Base-by-base conservation (phyloP, 306 rosid genomes). In the Corylus americana region DNA sequence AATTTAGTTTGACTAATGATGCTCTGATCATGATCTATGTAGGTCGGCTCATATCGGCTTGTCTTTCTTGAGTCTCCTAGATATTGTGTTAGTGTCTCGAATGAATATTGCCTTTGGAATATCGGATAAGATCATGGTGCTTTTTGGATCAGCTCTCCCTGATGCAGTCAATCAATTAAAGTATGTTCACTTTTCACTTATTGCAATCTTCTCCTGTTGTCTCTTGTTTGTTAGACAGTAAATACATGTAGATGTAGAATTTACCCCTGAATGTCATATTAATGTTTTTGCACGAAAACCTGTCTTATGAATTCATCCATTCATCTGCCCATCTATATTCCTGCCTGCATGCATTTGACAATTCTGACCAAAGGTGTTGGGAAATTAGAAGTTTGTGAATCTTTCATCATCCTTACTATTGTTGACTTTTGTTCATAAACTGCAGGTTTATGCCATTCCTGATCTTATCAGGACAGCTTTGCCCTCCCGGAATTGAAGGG, bases 401-500 rank as follows among this genome's bases (percentile, higher is more conserved):
- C 66, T 53, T 58, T 20, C 31, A 45, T 51, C 14, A 11, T 48
- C 29, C 78, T 74, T 42, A 70, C 62, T 2, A 27, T 50, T 37
- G 8, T 29, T 45, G 11, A n/a, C 16, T 31, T 42, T 5, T 59
- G 50, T 68, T 37, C 10, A 11, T 81, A 70, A 86, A 71, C 50
- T 87, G 90, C 92, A 93, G 97, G 91, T 88, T 93, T 71, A 93
- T 93, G 94, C 97, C 97, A 11, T 93, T 93, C 87, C 75, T 93
- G 81, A 93, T 89, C 78, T 84, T 93, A 84, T 93, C 96, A 18
- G 97, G 97, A 64, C 89, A 87, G 49, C 92, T 93, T 71, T 93
- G 97, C 78, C 96, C 97, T 63, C 97, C 97, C 8, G 96, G 97
- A 74, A 93, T 93, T 62, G 97, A 93, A 87, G 97, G 97, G 69